These are phyloP conservation scores for Fomitopsis pinicola DNA, from an alignment of 1,284 basidiomycete genomes.

Conservation along the genomic window DNA sequence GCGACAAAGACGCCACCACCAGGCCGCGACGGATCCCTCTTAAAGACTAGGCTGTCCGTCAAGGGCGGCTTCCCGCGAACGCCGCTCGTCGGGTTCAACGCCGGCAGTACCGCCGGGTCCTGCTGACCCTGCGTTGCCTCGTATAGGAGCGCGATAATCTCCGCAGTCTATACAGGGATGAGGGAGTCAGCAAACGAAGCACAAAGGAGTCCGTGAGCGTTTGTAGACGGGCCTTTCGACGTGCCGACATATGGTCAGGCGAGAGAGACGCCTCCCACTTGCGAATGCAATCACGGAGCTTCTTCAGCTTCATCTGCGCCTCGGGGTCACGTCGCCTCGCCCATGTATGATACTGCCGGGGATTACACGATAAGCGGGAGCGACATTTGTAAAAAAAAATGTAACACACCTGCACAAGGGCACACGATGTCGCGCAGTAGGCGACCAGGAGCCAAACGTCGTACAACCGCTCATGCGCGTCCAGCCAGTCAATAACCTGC, in stretches of 20 bases:
- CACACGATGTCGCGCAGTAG: slow-evolving; percentile 88
- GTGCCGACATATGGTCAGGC: slow-evolving; percentile 87
- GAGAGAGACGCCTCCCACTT: slow-evolving; percentile 80
- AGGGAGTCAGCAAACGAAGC: slow-evolving; percentile 17
- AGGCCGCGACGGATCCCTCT: slow-evolving; percentile 69
- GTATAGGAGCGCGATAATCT: slow-evolving; percentile 88
- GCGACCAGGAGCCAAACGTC: slow-evolving; percentile 85
- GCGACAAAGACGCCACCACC: slow-evolving; percentile 85
- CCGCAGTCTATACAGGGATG: slow-evolving; percentile 64
- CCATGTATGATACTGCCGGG: slow-evolving; percentile 83
- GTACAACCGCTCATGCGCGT: slow-evolving; percentile 74
- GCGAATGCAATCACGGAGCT: slow-evolving; percentile 77
- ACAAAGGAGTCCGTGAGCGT: slow-evolving; percentile 18
- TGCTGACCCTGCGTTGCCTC: slow-evolving; percentile 81
- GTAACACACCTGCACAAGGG: slow-evolving; percentile 76
- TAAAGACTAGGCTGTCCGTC: slow-evolving; percentile 55
- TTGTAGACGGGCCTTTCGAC: slow-evolving; percentile 66
- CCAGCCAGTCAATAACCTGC: slow-evolving; percentile 87
- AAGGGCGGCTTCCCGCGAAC: slow-evolving; percentile 55
- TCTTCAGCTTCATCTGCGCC: slow-evolving; percentile 71
- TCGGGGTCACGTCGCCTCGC: slow-evolving; percentile 75
- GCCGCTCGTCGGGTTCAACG: slow-evolving; percentile 71
- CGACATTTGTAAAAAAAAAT: slow-evolving; percentile 7
- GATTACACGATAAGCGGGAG: background rate
- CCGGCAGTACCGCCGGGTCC: slow-evolving; percentile 51